Percentiles rank a stretch among this genome's conserved stretches.
These are phyloP conservation scores for Raffaelea arxii DNA, from an alignment of 2,329 filamentous ascomycete genomes.

Conservation along the genomic window DNA sequence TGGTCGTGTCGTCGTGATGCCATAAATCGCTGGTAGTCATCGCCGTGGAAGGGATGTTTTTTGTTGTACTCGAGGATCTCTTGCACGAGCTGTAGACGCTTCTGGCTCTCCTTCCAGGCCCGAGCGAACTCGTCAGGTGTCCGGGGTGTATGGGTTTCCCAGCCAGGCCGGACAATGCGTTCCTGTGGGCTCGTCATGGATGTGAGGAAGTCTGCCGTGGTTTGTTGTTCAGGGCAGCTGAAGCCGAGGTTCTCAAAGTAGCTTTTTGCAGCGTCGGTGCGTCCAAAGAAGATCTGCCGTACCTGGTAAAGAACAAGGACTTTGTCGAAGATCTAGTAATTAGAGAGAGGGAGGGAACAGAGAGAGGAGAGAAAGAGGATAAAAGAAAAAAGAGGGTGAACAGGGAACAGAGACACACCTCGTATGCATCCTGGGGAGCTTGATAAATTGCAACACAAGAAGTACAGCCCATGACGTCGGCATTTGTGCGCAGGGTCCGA, in stretches of 20 bases:
- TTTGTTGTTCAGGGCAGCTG: conserved; percentile 45
- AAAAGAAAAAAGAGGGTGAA: not conserved
- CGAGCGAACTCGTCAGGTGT: conserved; percentile 52
- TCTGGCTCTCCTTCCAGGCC: conserved; percentile 48
- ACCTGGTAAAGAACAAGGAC: conserved; percentile 64
- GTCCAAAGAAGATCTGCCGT: conserved; percentile 57
- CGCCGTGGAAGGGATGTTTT: conserved; percentile 43
- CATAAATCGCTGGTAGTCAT: no score
- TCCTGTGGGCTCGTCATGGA: conserved; percentile 66
- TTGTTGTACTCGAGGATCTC: conserved; percentile 46
- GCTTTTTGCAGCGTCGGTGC: conserved; percentile 46
- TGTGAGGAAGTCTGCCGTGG: conserved; percentile 70
- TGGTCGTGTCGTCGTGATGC: no score
- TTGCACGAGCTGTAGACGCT: conserved; percentile 36
- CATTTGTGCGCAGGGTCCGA: conserved; percentile 56
- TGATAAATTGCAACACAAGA: conserved; percentile 18
- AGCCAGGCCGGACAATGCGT: conserved; percentile 55
- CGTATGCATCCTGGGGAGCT: conserved; percentile 54
- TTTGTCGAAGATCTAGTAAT: conserved; percentile 49
- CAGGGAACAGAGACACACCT: no score
- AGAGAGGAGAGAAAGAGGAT: not conserved
- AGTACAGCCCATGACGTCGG: conserved; percentile 40
- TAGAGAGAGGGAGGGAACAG: not conserved
- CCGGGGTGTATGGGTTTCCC: conserved; percentile 44
- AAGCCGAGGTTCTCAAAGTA: conserved; percentile 64